phyloP scores from a whole-genome alignment of 1,284 basidiomycete species.

The Pseudomicrostroma phylloplanum region DNA sequence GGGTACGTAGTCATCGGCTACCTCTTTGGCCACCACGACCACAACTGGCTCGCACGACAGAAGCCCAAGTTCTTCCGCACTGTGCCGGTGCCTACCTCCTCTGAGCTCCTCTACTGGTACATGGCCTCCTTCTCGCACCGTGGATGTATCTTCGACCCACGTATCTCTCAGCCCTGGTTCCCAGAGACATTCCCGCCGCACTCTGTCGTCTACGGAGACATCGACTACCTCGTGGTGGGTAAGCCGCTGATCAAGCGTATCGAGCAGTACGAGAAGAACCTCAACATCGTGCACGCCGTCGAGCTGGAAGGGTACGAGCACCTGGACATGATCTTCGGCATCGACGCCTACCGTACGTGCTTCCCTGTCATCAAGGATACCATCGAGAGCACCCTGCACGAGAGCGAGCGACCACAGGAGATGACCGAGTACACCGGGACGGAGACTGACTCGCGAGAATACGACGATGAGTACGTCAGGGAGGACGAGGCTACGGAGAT shows the following conservation, averaged over 20 bases:
- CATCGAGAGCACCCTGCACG: slow-evolving; percentile 22
- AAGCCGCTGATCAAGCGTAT: slow-evolving; percentile 46
- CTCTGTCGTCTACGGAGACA: slow-evolving; percentile 43
- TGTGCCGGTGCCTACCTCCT: slow-evolving; percentile 40
- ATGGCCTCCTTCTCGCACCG: slow-evolving; percentile 45
- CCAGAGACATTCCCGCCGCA: slow-evolving; percentile 44
- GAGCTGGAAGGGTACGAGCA: slow-evolving; percentile 48
- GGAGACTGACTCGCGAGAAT: too few relatives aligned
- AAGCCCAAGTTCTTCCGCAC: slow-evolving; percentile 49
- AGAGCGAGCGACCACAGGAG: slow-evolving; percentile 14
- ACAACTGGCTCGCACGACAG: slow-evolving; percentile 45
- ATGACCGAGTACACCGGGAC: slow-evolving; percentile 12
- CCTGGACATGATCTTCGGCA: slow-evolving; percentile 46
- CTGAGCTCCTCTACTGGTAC: slow-evolving; percentile 50
- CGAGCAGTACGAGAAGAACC: slow-evolving; percentile 39
- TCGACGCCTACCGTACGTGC: slow-evolving; percentile 41
- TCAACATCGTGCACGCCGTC: slow-evolving; percentile 47
- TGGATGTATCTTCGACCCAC: slow-evolving; percentile 50
- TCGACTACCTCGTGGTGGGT: slow-evolving; percentile 46
- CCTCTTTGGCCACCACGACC: slow-evolving; percentile 48
- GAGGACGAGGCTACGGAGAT: neutral
- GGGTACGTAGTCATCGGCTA: slow-evolving; percentile 45
- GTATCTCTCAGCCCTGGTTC: slow-evolving; percentile 46
- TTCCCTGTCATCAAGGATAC: slow-evolving; percentile 48
- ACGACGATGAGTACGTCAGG: neutral